Base-by-base conservation (phyloP, 164 flowering plant species). In the Liriodendron chinense region DNA sequence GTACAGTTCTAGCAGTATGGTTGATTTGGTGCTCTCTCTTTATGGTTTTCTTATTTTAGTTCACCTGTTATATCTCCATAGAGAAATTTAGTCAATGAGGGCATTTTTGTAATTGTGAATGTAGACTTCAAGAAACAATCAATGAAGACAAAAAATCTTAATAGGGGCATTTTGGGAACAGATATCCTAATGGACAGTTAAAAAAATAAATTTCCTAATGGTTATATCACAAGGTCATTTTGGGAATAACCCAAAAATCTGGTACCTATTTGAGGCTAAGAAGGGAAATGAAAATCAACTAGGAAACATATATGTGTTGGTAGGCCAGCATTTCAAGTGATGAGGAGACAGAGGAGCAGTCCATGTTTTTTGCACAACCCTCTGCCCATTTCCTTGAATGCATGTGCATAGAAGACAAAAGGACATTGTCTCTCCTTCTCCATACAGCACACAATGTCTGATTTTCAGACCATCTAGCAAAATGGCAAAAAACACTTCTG, bases 311-410 rank as follows among this genome's bases (percentile, higher is more conserved):
- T 4, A 34, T 34, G 68, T 8, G 25, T 61, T 24, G 68, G 68
- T 24, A 65, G 68, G 68, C 43, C 68, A 20, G 24, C 26, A 65
- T 65, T 65, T 65, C 68, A 65, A 24, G 68, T 65, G 22, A 65
- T 24, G 13, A 24, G 68, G 67, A 22, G 26, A 23, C 67, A 64
- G 26, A 21, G 1, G 67, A 64, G 26, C 67, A 22, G 68, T 23
- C 66, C 66, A 63, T 63, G 66, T 63, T 20, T n/a, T 12, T 12
- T 20, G 12, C 26, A 63, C 23, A 20, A 20, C 22, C 24, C 24
- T 5, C 26, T 9, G 34, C 25, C 26, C 22, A 20, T 65, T 65
- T 14, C 43, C 26, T 65, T 24, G 20, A 16, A 13, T 65, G 14
- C 28, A 65, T 12, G 26, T 24, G 25, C 25, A 20, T 65, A 28